phyloP scores from a whole-genome alignment of 1,284 basidiomycete genomes.

The Leccinum laetum region DNA sequence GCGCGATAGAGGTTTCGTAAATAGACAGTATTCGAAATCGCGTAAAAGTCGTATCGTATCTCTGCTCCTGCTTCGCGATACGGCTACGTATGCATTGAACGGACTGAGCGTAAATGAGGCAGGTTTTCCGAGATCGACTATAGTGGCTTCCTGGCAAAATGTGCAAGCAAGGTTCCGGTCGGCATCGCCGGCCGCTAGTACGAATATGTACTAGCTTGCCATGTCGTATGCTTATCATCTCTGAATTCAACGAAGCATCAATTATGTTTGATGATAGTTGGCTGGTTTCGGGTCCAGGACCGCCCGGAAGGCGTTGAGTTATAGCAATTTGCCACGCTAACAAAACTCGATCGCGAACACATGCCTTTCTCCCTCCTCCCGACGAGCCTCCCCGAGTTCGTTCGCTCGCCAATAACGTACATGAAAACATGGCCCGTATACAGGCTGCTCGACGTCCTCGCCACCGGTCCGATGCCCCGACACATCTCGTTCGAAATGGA shows the following conservation, averaged over 20 bases:
- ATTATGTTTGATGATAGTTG: not conserved
- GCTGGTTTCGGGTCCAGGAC: not conserved
- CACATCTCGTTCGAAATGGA: slow-evolving; percentile 99
- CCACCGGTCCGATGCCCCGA: slow-evolving; percentile 83
- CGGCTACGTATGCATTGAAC: too few species aligned
- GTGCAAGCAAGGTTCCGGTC: too few species aligned
- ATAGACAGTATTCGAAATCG: too few species aligned
- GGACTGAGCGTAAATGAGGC: too few species aligned
- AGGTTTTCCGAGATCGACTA: too few species aligned
- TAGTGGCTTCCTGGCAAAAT: too few species aligned
- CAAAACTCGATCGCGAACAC: not conserved
- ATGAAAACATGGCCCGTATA: slow-evolving; percentile 25
- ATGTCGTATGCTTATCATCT: not conserved
- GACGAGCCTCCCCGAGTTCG: slow-evolving; percentile 13
- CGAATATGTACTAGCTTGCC: too few species aligned
- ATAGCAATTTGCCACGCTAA: not conserved
- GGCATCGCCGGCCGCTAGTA: too few species aligned
- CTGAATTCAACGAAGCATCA: not conserved
- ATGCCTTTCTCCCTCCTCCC: slow-evolving; percentile 8
- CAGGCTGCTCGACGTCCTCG: slow-evolving; percentile 61
- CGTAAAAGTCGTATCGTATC: too few species aligned
- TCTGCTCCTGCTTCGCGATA: too few species aligned
- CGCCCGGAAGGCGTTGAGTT: not conserved
- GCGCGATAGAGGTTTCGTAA: too few species aligned
- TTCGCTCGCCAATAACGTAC: slow-evolving; percentile 13